phyloP scores from a whole-genome alignment of 768 basidiomycete genomes.

The Holtermannia corniformis region DNA sequence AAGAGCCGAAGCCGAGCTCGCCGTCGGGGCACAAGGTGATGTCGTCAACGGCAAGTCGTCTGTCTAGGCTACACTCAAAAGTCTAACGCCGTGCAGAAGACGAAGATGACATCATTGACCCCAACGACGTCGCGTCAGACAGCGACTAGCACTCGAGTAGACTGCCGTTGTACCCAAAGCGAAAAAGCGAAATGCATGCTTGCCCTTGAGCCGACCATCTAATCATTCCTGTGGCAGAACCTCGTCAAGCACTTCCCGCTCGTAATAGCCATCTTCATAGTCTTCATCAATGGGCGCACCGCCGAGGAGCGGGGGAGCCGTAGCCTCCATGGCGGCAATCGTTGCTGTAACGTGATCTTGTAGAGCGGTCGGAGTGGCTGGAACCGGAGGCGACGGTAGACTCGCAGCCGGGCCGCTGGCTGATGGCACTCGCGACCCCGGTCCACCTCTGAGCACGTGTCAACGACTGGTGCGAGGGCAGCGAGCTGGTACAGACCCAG shows the following conservation, averaged over 20 bases:
- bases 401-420: constrained; percentile 4
- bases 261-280: too few species aligned
- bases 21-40: constrained; percentile 52
- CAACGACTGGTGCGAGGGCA: not conserved
- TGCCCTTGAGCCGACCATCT: not conserved
- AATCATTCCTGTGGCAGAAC: too few species aligned
- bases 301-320: not conserved
- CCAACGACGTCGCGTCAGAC: constrained; percentile 32
- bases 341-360: not conserved
- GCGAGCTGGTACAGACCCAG: not conserved
- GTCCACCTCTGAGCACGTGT: not conserved
- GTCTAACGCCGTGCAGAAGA: constrained; percentile 4
- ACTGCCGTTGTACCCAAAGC: not conserved
- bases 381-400: not conserved
- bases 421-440: constrained; percentile 7
- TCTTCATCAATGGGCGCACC: not conserved
- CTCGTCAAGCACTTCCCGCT: too few species aligned
- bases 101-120: constrained; percentile 28
- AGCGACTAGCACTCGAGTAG: constrained; percentile 18
- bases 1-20: constrained; percentile 49
- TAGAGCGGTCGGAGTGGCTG: not conserved
- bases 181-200: not conserved
- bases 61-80: not conserved
- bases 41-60: constrained; percentile 55
- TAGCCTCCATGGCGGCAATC: constrained; percentile 2